Evolutionary conservation across 805 yeast species (phyloP), one percentile per base, ranked within the genome.

Genomic region (Lipomyces sp.): DNA sequence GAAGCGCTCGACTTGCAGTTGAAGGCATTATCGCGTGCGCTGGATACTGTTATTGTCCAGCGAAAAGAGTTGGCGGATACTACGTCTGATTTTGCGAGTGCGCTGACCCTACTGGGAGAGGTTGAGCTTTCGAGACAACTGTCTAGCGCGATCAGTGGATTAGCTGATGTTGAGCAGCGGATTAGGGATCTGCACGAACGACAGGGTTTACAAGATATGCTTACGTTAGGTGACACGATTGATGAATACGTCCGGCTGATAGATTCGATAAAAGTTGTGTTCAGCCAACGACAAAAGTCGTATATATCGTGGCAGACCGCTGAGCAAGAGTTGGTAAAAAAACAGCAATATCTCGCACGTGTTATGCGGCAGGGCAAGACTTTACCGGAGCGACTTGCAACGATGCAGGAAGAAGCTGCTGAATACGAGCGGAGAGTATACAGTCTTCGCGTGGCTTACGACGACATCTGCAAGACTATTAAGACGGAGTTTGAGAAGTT

Each of bases 211-310:
- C 97, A 91, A 76, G 98, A 94, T 71, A 86, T 92, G 73, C 80
- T 94, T 69, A 92, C 97, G 0, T 79, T 94, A 57, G 97, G 97
- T 1, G 85, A 90, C 33, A 90, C 97, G 0, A 80, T 94, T 51
- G 97, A 94, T 75, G 98, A 93, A 75, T 93, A 95, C 75, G 80
- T 87, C 59, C 83, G 98, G 59, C 80, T 88, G 15, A 85, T 93
- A 33, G 87, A 89, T 8, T 90, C 96, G 35, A 84, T 92, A 39
- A 85, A 88, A 70, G 84, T 86, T 57, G 86, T 90, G 3, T 88
- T 93, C 71, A 87, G 86, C 57, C 92, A 91, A 64, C 83, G 98
- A 71, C 83, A 86, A 64, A 90, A 87, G 71, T 75, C 80, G 59
- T 77, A 85, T 37, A 77, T 83, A 8, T 79, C 81, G 29, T 81